Base-by-base conservation (phyloP, 495 filamentous ascomycete species). In the Penicillium parvum region DNA sequence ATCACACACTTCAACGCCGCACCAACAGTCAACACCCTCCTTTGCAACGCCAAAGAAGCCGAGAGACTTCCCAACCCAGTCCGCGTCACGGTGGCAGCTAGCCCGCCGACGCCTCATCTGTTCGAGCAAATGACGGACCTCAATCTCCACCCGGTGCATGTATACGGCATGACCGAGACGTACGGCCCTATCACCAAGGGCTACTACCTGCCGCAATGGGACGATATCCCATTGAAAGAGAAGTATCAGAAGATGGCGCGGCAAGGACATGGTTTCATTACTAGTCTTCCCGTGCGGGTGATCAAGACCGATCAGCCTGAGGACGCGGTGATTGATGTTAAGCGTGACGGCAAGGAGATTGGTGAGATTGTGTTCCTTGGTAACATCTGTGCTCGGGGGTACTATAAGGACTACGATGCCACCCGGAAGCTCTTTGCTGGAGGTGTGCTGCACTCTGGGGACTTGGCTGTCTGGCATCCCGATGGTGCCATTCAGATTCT, bases 1-100 rank as follows among this genome's bases (percentile, higher is more conserved):
- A 82, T 97, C 42, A 97, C 89, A 5, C 92, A 98, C 66, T 97
- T 90, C 74, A 91, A 89, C 56, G 92, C 92, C 4, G 92, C 92
- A 4, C 92, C 92, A 10, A 98, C 92, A 3, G 92, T 98, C 32
- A 96, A 96, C 64, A 98, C 90, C 0, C 68, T 97, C 2, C 79
- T 98, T 6, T 96, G 92, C 63, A 81, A 81, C 22, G 74, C 82
- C 1, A 66, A 76, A 27, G 78, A 86, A 53, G 92, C 92, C 3
- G 78, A 76, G 45, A 66, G 49, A 35, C 71, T 97, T 4, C 73
- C 82, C 2, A 63, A 78, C 5, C 81, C 82, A 3, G 89, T 97
- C 28, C 77, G 82, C 2, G 92, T 97, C 17, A 96, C 88, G 1
- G 94, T 98, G 14, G 92, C 92, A 22, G 92, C 92, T 3, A 86